These are phyloP conservation scores for Sporothrix phasma DNA, from an alignment of 2,329 filamentous ascomycete genomes.

Conservation along the genomic window DNA sequence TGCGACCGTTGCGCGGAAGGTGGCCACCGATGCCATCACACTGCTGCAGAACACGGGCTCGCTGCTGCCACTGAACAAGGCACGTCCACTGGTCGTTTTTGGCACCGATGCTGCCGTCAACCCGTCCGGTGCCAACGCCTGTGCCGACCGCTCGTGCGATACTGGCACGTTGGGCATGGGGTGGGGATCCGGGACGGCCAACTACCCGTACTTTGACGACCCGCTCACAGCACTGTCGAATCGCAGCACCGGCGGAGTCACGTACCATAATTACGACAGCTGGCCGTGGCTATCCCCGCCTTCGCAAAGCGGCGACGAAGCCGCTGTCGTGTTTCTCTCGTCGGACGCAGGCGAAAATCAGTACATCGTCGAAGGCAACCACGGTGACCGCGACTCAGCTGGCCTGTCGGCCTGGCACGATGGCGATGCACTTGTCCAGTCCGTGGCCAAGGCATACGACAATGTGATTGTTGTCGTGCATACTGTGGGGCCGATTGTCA, in stretches of 20 bases:
- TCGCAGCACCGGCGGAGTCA: slow-evolving; percentile 43
- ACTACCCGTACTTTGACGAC: slow-evolving; percentile 56
- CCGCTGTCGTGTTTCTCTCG: slow-evolving; percentile 56
- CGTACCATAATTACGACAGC: slow-evolving; percentile 49
- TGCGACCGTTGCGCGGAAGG: slow-evolving; percentile 41
- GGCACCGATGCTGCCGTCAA: slow-evolving; percentile 54
- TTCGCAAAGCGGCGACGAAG: slow-evolving; percentile 29
- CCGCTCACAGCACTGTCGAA: slow-evolving; percentile 55
- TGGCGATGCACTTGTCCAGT: slow-evolving; percentile 51
- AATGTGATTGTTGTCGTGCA: slow-evolving; percentile 48
- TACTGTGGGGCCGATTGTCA: slow-evolving; percentile 49
- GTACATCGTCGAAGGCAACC: slow-evolving; percentile 43
- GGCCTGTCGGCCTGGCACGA: slow-evolving; percentile 55
- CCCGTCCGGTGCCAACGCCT: slow-evolving; percentile 54
- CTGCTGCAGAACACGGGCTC: slow-evolving; percentile 55
- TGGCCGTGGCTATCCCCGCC: slow-evolving; percentile 47
- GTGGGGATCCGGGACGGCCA: slow-evolving; percentile 51
- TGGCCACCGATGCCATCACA: slow-evolving; percentile 49
- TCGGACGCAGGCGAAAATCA: slow-evolving; percentile 56
- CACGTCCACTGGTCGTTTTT: slow-evolving; percentile 53
- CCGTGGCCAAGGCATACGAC: slow-evolving; percentile 50
- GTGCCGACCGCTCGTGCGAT: slow-evolving; percentile 50
- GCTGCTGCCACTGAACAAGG: slow-evolving; percentile 38
- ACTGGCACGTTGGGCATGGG: slow-evolving; percentile 57
- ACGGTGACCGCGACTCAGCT: slow-evolving; percentile 45